phyloP scores from a whole-genome alignment of 371 early-diverging fungal genomes.

The Batrachochytrium dendrobatidis region DNA sequence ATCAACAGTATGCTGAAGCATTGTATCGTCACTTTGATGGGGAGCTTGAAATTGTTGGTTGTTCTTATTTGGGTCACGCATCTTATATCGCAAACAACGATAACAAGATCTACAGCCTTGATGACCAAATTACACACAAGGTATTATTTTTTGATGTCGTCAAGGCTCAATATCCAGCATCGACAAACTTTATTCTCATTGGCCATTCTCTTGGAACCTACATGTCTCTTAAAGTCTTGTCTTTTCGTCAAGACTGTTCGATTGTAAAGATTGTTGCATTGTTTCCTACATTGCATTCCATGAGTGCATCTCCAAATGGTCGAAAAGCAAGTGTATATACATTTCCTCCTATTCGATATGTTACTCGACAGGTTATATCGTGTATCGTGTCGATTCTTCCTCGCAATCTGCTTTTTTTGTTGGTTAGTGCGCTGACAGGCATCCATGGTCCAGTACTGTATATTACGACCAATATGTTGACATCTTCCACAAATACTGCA shows the following conservation, averaged over 20 bases:
- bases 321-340: constrained; percentile 44
- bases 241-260: constrained; percentile 46
- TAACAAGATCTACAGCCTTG: constrained; percentile 16
- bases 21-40: constrained; percentile 46
- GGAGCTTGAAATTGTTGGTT: constrained; percentile 10
- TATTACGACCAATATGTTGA: constrained; percentile 9
- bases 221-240: constrained; percentile 40
- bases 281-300: constrained; percentile 72
- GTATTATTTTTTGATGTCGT: constrained; percentile 53
- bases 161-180: constrained; percentile 34
- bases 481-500: constrained; percentile 43
- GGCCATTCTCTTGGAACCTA: constrained; percentile 67
- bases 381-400: too few species aligned
- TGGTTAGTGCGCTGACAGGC: too few species aligned
- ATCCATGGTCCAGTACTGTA: too few species aligned
- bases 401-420: too few species aligned
- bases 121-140: constrained; percentile 64
- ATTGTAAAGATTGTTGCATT: constrained; percentile 58
- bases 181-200: constrained; percentile 51
- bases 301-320: constrained; percentile 70
- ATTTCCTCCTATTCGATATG: not conserved
- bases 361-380: too few species aligned
- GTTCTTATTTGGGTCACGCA: constrained; percentile 22
- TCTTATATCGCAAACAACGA: not conserved
- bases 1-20: constrained; percentile 50